These are phyloP conservation scores for Dryas octopetala DNA, from an alignment of 306 rosid genomes.

Conservation along the genomic window DNA sequence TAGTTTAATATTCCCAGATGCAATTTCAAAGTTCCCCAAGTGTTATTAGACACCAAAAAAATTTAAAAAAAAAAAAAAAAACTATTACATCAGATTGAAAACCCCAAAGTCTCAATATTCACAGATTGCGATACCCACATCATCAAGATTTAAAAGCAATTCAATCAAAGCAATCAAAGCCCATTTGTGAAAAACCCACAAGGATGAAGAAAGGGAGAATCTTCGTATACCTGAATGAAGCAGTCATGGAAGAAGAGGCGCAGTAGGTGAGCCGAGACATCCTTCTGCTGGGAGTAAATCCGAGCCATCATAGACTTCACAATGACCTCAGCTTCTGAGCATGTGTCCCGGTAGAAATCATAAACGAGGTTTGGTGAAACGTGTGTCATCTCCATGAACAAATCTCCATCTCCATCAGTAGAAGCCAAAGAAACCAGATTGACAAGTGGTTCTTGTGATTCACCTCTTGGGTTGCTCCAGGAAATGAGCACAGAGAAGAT, in stretches of 20 bases:
- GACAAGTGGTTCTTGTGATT: slow-evolving; percentile 7
- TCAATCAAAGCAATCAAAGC: background rate
- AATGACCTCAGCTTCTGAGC: slow-evolving; percentile 63
- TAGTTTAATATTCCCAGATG: no score
- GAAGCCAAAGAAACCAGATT: slow-evolving; percentile 2
- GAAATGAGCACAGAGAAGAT: slow-evolving; percentile 42
- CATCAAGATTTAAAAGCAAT: background rate
- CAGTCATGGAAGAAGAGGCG: slow-evolving; percentile 93
- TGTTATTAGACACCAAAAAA: no score
- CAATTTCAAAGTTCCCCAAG: no score
- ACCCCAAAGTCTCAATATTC: no score
- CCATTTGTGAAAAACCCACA: background rate
- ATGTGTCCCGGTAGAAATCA: slow-evolving; percentile 55
- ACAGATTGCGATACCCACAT: no score
- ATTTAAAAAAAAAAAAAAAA: no score
- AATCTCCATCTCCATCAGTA: background rate
- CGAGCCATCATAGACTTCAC: slow-evolving; percentile 50
- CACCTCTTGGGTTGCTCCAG: slow-evolving; percentile 38
- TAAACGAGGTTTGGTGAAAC: slow-evolving; percentile 38
- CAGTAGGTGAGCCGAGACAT: slow-evolving; percentile 59
- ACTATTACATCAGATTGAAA: no score
- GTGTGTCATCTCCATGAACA: slow-evolving; percentile 22
- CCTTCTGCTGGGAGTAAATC: slow-evolving; percentile 45
- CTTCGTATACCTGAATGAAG: slow-evolving; percentile 53
- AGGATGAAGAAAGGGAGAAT: background rate